Conservation (phyloP, 2,329 filamentous ascomycete genomes). For the Monosporascus sp. region DNA sequence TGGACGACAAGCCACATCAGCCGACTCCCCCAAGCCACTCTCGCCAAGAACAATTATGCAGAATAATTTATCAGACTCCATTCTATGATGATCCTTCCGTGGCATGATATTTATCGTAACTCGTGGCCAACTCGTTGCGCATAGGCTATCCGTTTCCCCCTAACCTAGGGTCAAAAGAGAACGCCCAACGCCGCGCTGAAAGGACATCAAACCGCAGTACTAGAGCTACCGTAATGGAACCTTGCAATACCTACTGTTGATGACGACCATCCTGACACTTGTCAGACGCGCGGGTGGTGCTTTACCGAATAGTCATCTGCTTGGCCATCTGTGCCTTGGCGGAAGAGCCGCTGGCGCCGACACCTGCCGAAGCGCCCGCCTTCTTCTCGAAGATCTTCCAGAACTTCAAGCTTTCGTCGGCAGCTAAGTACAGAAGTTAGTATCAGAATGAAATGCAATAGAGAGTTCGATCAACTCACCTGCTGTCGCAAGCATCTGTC, state of each 20-base stretch:
- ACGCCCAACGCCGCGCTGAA: slow-evolving; percentile 26
- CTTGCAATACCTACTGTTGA: slow-evolving; percentile 24
- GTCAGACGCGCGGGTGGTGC: slow-evolving; percentile 9
- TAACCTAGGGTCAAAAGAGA: background rate
- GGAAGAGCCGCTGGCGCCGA: slow-evolving; percentile 61
- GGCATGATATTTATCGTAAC: background rate
- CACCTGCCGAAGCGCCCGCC: slow-evolving; percentile 63
- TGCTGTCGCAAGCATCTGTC: slow-evolving; percentile 95
- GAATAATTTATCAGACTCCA: too few species aligned
- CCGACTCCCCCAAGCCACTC: too few species aligned
- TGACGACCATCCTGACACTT: slow-evolving; percentile 16
- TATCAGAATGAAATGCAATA: slow-evolving; percentile 7
- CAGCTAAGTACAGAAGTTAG: slow-evolving; percentile 48
- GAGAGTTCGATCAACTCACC: slow-evolving; percentile 41
- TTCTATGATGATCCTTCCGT: background rate
- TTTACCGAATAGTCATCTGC: slow-evolving; percentile 88
- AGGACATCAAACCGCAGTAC: slow-evolving; percentile 21
- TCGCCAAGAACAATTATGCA: too few species aligned
- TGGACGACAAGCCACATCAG: too few species aligned
- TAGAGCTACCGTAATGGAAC: slow-evolving; percentile 25
- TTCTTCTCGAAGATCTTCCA: slow-evolving; percentile 99
- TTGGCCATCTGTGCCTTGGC: slow-evolving; percentile 83
- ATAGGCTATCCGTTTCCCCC: background rate
- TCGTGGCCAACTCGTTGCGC: background rate
- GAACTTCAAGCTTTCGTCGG: slow-evolving; percentile 97